These are phyloP conservation scores for Rhodosporidiobolus odoratus DNA, from an alignment of 768 basidiomycete genomes.

Conservation along the genomic window DNA sequence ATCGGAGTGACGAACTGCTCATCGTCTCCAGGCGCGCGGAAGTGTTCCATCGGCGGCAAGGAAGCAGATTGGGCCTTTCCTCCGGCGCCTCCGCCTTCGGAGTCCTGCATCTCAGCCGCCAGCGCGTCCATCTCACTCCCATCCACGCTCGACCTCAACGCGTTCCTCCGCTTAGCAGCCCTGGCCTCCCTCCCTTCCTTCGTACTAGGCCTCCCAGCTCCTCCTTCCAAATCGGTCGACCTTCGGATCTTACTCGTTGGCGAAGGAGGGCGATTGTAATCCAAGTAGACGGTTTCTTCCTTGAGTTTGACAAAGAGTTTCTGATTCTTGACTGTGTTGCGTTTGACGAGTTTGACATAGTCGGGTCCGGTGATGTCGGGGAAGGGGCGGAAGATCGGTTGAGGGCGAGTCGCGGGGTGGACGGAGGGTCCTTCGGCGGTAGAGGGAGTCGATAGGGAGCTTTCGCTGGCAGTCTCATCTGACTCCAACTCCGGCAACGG, in stretches of 20 bases:
- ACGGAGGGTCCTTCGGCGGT: background rate
- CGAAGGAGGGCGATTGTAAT: constrained; percentile 37
- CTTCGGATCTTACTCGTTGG: constrained; percentile 42
- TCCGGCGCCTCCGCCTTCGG: background rate
- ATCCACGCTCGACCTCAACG: constrained; percentile 27
- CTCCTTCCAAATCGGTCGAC: constrained; percentile 2
- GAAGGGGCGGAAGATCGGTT: constrained; percentile 1
- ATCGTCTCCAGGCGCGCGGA: constrained; percentile 33
- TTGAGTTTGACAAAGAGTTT: constrained; percentile 34
- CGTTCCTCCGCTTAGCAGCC: constrained; percentile 17
- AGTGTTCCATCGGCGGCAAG: constrained; percentile 17
- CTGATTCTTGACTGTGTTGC: constrained; percentile 39
- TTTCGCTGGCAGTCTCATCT: background rate
- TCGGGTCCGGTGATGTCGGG: constrained; percentile 34
- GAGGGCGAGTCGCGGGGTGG: background rate
- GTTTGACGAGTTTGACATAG: constrained; percentile 31
- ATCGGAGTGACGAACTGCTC: constrained; percentile 29
- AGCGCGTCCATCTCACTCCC: constrained; percentile 17
- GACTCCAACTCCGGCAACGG: too few relatives aligned
- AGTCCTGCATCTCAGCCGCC: background rate
- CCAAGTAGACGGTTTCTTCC: constrained; percentile 33
- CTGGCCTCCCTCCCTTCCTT: constrained; percentile 20
- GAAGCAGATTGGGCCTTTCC: background rate
- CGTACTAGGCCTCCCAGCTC: background rate
- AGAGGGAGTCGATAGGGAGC: background rate